These are phyloP conservation scores for Elsinoe arachidis DNA, from an alignment of 2,329 filamentous ascomycete genomes.

Conservation along the genomic window DNA sequence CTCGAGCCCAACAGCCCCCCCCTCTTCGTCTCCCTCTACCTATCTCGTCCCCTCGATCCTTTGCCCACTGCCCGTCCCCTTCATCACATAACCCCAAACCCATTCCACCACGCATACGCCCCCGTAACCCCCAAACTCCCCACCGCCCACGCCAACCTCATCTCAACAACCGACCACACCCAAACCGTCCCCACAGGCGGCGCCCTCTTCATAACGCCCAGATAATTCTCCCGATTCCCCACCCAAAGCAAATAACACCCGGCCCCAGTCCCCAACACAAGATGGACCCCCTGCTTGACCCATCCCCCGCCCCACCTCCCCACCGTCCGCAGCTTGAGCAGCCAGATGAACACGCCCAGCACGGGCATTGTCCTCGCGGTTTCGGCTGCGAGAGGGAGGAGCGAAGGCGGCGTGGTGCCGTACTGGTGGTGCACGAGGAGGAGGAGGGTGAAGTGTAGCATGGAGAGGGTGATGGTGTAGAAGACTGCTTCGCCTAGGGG, in stretches of 20 bases:
- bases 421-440: slow-evolving; percentile 74
- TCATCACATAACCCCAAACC: slow-evolving; percentile 30
- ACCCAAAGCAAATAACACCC: slow-evolving; percentile 77
- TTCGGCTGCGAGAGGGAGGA: slow-evolving; percentile 40
- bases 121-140: slow-evolving; percentile 44
- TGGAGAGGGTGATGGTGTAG: slow-evolving; percentile 51
- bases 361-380: slow-evolving; percentile 49
- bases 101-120: slow-evolving; percentile 47
- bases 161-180: slow-evolving; percentile 87
- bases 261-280: slow-evolving; percentile 48
- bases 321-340: slow-evolving; percentile 34
- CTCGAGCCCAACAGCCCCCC: not conserved
- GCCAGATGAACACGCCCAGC: slow-evolving; percentile 37
- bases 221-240: slow-evolving; percentile 71
- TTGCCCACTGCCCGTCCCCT: not conserved
- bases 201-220: slow-evolving; percentile 82
- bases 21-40: not conserved
- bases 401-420: slow-evolving; percentile 7
- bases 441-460: slow-evolving; percentile 70
- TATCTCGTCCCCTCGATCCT: not conserved
- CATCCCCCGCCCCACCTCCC: slow-evolving; percentile 38
- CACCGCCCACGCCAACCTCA: slow-evolving; percentile 61
- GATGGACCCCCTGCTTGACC: slow-evolving; percentile 49
- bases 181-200: slow-evolving; percentile 85
- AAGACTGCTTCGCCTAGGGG: slow-evolving; percentile 40